Evolutionary conservation across 2,329 filamentous ascomycete species (phyloP), one percentile per base, ranked within the genome.

Genomic region (Trichoderma asperellum): DNA sequence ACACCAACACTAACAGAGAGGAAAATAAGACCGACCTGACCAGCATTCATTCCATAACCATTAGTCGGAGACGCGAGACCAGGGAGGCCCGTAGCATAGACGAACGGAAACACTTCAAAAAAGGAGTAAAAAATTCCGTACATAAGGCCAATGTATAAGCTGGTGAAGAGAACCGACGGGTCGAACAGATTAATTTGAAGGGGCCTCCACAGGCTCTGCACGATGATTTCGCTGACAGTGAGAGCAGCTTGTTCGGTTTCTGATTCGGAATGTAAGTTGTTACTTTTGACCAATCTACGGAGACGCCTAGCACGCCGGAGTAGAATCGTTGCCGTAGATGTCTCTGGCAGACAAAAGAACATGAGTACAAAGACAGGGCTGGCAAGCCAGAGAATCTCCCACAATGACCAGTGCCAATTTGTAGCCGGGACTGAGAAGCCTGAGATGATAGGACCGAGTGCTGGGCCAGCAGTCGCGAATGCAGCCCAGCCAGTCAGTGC

Each of bases 401-500:
- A 65, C 8, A 56, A n/a, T 16, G 52, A 56, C 62, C 52, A 65
- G n/a, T 57, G 62, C 62, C 35, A 65, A 7, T 57, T 47, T 21
- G 27, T 56, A 10, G 52, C 62, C 18, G 62, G 52, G 27, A 65
- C 62, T 32, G 52, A 56, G 18, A 65, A 65, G n/a, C 62, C 52
- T 6, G 62, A 56, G 8, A 65, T 27, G n/a, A 65, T n/a, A 12
- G 62, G 62, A 8, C 62, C 52, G 16, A 65, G 56, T 18, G 62
- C 62, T 18, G 62, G 62, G 4, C 62, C 62, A 16, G 37, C 52
- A 24, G 62, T 65, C 4, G 62, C 52, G 24, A 57, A 65, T n/a
- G 62, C 52, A 47, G 52, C 62, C 62, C 52, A 65, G 52, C 49
- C 52, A 12, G 62, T 84, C 70, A 91, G 80, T 1, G 84, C 83